phyloP scores from a whole-genome alignment of 495 filamentous ascomycete genomes.

The Annulohypoxylon maeteangense region DNA sequence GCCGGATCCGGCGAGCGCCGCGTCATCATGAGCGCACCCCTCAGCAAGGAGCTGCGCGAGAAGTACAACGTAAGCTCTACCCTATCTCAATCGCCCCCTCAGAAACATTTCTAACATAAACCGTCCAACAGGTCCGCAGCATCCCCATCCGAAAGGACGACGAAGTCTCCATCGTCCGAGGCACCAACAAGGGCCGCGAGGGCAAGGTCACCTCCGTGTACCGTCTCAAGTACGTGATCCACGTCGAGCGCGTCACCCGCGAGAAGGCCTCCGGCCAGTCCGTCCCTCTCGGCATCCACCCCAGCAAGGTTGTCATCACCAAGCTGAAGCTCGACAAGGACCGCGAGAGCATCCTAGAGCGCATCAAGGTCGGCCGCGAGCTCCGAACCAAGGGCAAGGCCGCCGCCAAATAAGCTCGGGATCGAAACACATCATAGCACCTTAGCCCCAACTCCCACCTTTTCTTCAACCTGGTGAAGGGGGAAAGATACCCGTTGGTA shows the following conservation, averaged over 20 bases:
- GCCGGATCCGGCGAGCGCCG: slow-evolving; percentile 92
- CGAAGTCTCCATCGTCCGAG: slow-evolving; percentile 89
- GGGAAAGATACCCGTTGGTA: slow-evolving; percentile 48
- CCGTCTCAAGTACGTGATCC: slow-evolving; percentile 95
- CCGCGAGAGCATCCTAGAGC: slow-evolving; percentile 91
- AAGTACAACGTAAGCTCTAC: slow-evolving; percentile 83
- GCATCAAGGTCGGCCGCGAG: slow-evolving; percentile 81
- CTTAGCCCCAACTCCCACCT: slow-evolving; percentile 7
- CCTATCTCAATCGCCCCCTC: not conserved
- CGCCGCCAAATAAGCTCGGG: slow-evolving; percentile 45
- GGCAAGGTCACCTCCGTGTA: slow-evolving; percentile 96
- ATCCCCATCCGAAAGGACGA: slow-evolving; percentile 99
- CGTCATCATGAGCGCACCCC: slow-evolving; percentile 90
- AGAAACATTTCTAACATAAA: slow-evolving; percentile 24
- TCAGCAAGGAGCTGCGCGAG: slow-evolving; percentile 94
- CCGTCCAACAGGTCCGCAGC: slow-evolving; percentile 77
- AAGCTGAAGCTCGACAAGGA: slow-evolving; percentile 99
- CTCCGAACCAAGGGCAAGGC: slow-evolving; percentile 66
- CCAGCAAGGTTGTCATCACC: slow-evolving; percentile 94
- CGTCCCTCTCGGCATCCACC: slow-evolving; percentile 87
- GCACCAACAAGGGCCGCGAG: slow-evolving; percentile 92
- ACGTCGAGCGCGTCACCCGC: slow-evolving; percentile 89
- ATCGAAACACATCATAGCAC: not conserved
- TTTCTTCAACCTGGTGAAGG: slow-evolving; percentile 43
- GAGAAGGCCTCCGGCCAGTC: slow-evolving; percentile 95